Evolutionary conservation across 768 basidiomycete genomes (phyloP).

Genomic region (Lactarius hatsudake): DNA sequence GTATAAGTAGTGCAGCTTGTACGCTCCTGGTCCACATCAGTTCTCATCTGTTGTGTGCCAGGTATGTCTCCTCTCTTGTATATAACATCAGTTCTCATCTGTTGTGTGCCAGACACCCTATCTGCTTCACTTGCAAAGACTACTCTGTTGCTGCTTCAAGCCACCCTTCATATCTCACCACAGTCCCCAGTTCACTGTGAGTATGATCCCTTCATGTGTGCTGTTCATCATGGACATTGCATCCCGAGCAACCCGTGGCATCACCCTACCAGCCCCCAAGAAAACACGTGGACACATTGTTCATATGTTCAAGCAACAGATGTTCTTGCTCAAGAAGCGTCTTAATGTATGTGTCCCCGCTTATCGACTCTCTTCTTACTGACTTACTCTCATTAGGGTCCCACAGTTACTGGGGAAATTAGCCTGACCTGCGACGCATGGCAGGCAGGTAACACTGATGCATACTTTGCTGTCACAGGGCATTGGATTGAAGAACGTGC

Average conservation of each 20-base stretch:
- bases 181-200: too few relatives aligned
- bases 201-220: too few relatives aligned
- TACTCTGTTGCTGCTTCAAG: too few relatives aligned
- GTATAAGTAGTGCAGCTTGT: too few relatives aligned
- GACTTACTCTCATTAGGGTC: background rate
- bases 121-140: too few relatives aligned
- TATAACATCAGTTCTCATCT: too few relatives aligned
- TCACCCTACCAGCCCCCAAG: constrained; percentile 37
- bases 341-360: constrained; percentile 29
- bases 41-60: too few relatives aligned
- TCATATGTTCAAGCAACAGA: constrained; percentile 30
- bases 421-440: constrained; percentile 10
- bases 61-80: too few relatives aligned
- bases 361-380: background rate
- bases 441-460: constrained; percentile 3
- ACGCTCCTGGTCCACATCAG: too few relatives aligned
- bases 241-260: constrained; percentile 35
- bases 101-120: too few relatives aligned
- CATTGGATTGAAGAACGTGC: background rate
- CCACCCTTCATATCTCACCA: too few relatives aligned
- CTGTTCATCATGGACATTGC: background rate
- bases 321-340: constrained; percentile 3
- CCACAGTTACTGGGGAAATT: constrained; percentile 22
- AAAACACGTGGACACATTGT: constrained; percentile 34
- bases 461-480: constrained; percentile 1